Conservation (phyloP, 345 rosid species). For the Lenwebbia sp. region DNA sequence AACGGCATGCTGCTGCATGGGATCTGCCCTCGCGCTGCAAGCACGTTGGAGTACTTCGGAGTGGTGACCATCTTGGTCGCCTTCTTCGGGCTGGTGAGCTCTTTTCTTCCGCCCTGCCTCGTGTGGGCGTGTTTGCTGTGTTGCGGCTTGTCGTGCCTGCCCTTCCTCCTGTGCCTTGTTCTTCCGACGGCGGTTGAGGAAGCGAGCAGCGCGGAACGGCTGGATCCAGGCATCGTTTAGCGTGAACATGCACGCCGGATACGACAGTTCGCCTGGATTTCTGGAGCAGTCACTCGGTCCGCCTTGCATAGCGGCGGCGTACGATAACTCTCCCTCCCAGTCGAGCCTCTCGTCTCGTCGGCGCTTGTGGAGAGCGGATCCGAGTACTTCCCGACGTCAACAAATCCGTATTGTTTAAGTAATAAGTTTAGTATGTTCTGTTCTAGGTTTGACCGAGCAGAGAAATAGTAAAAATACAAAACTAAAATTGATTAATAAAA, state of each 20-base stretch:
- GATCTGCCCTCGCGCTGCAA: not conserved
- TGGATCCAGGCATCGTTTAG: not conserved
- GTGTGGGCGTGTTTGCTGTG: not conserved
- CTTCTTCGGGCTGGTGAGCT: not conserved
- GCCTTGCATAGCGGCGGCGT: too few relatives aligned
- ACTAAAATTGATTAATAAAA: not conserved
- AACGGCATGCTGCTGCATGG: too few relatives aligned
- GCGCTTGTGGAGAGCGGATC: too few relatives aligned
- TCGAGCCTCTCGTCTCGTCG: too few relatives aligned
- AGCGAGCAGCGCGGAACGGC: not conserved
- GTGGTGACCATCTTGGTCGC: not conserved
- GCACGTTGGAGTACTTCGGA: not conserved
- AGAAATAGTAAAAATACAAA: not conserved
- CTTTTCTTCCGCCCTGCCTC: not conserved
- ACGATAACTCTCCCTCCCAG: too few relatives aligned
- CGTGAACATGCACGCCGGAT: not conserved
- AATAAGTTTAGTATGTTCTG: not conserved
- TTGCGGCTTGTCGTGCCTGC: not conserved
- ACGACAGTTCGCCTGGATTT: not conserved
- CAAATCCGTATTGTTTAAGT: not conserved
- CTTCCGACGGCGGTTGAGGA: not conserved
- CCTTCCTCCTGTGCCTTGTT: not conserved
- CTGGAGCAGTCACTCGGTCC: too few relatives aligned
- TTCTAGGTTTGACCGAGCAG: not conserved
- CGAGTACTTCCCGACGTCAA: not conserved